A percentile compares a stretch with the other conserved stretches of the same genome.
These are phyloP conservation scores for Aegilops sharonensis DNA, from an alignment of 176 grass and related monocot genomes.

Conservation along the genomic window DNA sequence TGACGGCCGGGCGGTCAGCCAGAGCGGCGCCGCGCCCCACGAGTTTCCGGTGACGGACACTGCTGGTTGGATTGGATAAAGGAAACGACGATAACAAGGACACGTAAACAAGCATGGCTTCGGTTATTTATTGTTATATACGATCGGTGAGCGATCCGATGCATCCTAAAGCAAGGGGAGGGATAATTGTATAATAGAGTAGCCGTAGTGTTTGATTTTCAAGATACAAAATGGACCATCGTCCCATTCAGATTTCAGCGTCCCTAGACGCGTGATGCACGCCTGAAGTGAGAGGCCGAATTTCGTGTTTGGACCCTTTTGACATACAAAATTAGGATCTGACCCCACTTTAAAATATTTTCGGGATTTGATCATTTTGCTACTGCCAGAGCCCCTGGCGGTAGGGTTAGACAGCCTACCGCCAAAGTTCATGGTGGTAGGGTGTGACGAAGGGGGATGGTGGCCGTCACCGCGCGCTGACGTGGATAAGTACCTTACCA, in stretches of 20 bases:
- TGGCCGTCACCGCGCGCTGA: no score
- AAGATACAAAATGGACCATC: background rate
- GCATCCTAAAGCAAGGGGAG: background rate
- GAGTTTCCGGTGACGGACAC: background rate
- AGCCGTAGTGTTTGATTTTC: background rate
- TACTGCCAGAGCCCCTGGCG: no score
- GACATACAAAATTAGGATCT: no score
- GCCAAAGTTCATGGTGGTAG: no score
- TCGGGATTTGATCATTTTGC: no score
- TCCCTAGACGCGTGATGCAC: background rate
- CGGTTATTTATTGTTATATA: background rate
- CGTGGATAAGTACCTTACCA: no score
- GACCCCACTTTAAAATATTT: no score
- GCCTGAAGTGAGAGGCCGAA: background rate
- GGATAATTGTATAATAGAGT: background rate
- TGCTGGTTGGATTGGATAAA: background rate
- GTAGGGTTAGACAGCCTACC: no score
- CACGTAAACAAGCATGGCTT: background rate
- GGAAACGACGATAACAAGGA: background rate
- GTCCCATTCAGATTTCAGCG: background rate
- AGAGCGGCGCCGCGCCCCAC: constrained; percentile 29
- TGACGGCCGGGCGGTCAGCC: constrained; percentile 11
- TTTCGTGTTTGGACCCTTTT: no score
- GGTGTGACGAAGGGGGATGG: no score
- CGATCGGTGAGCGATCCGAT: background rate